Base-by-base conservation (phyloP, 192 early-diverging fungal genomes). In the Haplosporangium gracile region DNA sequence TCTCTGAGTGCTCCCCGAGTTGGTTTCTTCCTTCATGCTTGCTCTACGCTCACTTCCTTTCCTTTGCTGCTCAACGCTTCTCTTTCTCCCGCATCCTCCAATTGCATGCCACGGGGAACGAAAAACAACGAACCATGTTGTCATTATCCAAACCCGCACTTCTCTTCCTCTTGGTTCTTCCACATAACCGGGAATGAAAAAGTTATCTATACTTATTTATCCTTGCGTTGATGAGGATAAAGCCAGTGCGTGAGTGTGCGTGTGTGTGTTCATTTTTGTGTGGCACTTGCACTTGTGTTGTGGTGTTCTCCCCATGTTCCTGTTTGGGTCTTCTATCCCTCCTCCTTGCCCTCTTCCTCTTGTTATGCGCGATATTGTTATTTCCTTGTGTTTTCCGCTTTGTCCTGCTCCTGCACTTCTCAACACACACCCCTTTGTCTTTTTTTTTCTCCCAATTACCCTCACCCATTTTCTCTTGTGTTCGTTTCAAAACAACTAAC, bases 401-500 rank as follows among this genome's bases (percentile, higher is more conserved):
- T 32, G 55, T 32, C 60, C 29, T 32, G 13, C 60, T 29, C 26
- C 8, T 63, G 1, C 57, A 29, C 53, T 57, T 57, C 53, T 15
- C 60, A 29, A 29, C 9, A 26, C 57, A 63, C 29, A 65, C 60
- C 60, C 60, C 29, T 65, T 60, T 55, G 43, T 2, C 51, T 5
- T 55, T 24, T 4, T 10, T 60, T 29, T 60, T 65, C 60, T 29
- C 24, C n/a, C 32, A 32, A 65, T 65, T 65, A 0, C 60, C 29
- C 29, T 65, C 60, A 65, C 26, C 29, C 26, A 26, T 32, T 32
- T 29, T 65, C 60, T 3, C 60, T 32, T 32, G 29, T 32, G n/a
- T 32, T 65, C 60, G 60, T 65, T 65, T 65, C 29, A 65, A 63
- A 65, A 65, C 29, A 65, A 65, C 60, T 65, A 34, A 65, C 60